Evolutionary conservation across 192 early-diverging fungal genomes (phyloP).

Genomic region (Umbelopsis sp.): DNA sequence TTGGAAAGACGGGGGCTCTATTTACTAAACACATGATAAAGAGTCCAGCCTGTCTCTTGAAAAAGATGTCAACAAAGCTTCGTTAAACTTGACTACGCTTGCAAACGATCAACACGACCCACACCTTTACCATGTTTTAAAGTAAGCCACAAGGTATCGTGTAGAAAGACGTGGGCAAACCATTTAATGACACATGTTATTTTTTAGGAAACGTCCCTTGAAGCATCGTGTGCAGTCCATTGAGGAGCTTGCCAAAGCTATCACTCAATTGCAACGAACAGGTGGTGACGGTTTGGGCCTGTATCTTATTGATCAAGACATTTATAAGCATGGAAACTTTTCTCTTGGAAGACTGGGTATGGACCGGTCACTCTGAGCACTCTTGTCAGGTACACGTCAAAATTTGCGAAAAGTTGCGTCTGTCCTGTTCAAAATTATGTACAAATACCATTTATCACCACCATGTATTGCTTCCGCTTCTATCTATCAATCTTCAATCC

Average conservation of each 20-base stretch:
- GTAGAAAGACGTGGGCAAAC: too few species aligned
- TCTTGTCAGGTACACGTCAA: too few species aligned
- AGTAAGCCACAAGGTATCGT: constrained; percentile 10
- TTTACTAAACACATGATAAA: neutral
- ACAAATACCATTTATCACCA: too few species aligned
- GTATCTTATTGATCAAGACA: constrained; percentile 50
- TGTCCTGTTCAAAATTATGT: too few species aligned
- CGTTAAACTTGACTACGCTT: constrained; percentile 45
- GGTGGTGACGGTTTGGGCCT: constrained; percentile 54
- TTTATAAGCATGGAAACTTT: constrained; percentile 33
- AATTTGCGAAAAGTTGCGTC: too few species aligned
- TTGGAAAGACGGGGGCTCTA: neutral
- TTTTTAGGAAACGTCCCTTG: constrained; percentile 27
- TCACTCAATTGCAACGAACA: constrained; percentile 51
- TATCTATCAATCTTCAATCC: too few species aligned
- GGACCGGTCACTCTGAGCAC: too few species aligned
- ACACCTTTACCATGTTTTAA: constrained; percentile 46
- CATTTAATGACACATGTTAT: neutral
- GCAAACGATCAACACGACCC: constrained; percentile 47
- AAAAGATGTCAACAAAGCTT: constrained; percentile 51
- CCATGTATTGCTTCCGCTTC: too few species aligned
- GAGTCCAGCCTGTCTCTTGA: constrained; percentile 25
- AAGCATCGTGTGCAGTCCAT: constrained; percentile 47
- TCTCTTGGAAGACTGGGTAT: constrained; percentile 9
- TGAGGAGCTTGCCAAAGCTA: constrained; percentile 48